Evolutionary conservation across 1,139 yeast species (phyloP), one percentile per base, ranked within the genome.

Genomic region (Suhomyces maxii): DNA sequence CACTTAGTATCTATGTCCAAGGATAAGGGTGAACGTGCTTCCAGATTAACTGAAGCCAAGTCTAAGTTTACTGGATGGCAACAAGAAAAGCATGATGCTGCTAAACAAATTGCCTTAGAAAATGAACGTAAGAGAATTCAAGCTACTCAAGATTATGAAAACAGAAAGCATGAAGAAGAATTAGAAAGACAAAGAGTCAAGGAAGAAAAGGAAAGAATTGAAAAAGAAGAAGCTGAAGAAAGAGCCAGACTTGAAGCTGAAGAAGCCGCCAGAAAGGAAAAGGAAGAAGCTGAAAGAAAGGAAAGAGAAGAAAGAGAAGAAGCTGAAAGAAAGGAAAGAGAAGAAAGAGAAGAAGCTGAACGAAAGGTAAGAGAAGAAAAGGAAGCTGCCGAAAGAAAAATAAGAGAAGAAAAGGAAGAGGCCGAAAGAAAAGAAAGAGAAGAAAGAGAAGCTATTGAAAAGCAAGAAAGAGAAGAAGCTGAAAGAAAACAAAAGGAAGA

Each of bases 71-170:
- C 56, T 28, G 61, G 62, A 33, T 80, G 84, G 83, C 71, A 74
- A 53, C 54, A 57, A 7, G 82, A 80, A 52, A 70, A 71, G 60
- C 63, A 71, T 47, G 59, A 59, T 1, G 54, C 71, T 43, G 75
- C 81, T n/a, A 69, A 65, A 48, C 51, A 59, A 40, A 48, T 56
- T 23, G 75, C 77, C 12, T 59, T 67, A 47, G 80, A 75, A 39
- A 71, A 67, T 46, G 80, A 78, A 54, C 68, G 75, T 47, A 67
- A 71, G 55, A 69, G 82, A 54, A 60, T 71, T 23, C 77, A 73
- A 54, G 82, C 79, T 35, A 68, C 69, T 39, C 71, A 76, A 53
- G 80, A 73, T 37, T 79, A 74, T 46, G 82, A 76, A 53, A 73
- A 77, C 44, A 67, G 69, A 52, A 69, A 67, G 54, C 58, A 71